Percentiles rank a stretch among this genome's conserved stretches.
phyloP scores from a whole-genome alignment of 192 early-diverging fungal species.

The Allomyces arbusculus region DNA sequence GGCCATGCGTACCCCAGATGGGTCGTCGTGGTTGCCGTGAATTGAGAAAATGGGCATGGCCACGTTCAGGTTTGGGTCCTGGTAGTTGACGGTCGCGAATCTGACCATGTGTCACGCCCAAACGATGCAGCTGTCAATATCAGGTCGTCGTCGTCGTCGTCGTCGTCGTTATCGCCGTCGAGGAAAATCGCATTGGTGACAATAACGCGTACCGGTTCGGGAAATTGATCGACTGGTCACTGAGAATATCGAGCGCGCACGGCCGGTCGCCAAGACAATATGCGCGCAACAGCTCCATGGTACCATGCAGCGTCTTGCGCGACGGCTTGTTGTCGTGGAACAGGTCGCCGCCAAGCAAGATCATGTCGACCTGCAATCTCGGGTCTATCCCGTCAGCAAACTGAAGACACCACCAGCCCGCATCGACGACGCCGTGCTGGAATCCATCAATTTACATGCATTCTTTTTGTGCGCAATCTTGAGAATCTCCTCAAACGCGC shows the following conservation, averaged over 20 bases:
- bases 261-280: constrained; percentile 48
- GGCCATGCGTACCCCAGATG: constrained; percentile 34
- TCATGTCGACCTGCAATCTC: constrained; percentile 57
- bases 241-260: constrained; percentile 49
- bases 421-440: too few relatives aligned
- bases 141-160: neutral
- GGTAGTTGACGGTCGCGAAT: constrained; percentile 57
- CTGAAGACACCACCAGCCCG: too few relatives aligned
- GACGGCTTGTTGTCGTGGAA: constrained; percentile 93
- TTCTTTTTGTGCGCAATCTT: constrained; percentile 37
- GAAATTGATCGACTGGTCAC: constrained; percentile 53
- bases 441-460: constrained; percentile 11
- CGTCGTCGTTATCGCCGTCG: too few relatives aligned
- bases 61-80: constrained; percentile 71
- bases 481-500: constrained; percentile 77
- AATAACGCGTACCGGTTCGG: constrained; percentile 17
- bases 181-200: constrained; percentile 1
- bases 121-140: neutral
- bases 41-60: constrained; percentile 79
- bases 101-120: constrained; percentile 3
- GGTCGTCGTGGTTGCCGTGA: constrained; percentile 95
- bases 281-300: constrained; percentile 43
- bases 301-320: constrained; percentile 44
- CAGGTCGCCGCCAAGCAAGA: constrained; percentile 82
- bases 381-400: neutral